A percentile compares a stretch with the other conserved stretches of the same genome.
Conservation (phyloP, 2,329 filamentous ascomycete genomes). For the Pseudocercospora cruenta region DNA sequence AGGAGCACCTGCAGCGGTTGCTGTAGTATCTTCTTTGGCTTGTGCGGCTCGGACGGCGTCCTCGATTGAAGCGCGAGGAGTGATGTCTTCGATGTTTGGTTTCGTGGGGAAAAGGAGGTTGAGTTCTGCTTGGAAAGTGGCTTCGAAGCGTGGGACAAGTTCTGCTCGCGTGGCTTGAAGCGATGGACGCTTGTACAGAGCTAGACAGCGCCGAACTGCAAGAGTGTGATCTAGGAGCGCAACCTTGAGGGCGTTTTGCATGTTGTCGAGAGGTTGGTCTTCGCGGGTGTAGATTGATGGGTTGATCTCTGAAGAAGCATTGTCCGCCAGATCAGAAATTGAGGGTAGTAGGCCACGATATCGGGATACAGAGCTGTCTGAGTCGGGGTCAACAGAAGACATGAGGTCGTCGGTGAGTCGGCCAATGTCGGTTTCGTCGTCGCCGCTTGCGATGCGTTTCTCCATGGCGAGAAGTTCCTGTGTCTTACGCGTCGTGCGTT, state of each 20-base stretch:
- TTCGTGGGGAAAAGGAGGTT: conserved; percentile 42
- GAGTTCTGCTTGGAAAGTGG: conserved; percentile 50
- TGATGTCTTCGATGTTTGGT: conserved; percentile 29
- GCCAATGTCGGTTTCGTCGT: conserved; percentile 66
- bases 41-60: conserved; percentile 18
- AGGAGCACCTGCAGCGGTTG: conserved; percentile 11
- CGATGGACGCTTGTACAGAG: conserved; percentile 64
- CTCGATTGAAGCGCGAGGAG: conserved; percentile 28
- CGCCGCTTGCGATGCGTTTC: conserved; percentile 62
- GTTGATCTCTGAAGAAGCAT: conserved; percentile 44
- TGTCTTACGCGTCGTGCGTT: conserved; percentile 88
- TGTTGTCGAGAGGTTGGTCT: conserved; percentile 51
- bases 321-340: conserved; percentile 41
- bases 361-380: conserved; percentile 74
- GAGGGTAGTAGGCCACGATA: conserved; percentile 75
- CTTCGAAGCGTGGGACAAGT: conserved; percentile 46
- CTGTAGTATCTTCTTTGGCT: conserved; percentile 14
- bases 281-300: conserved; percentile 28
- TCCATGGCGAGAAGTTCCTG: conserved; percentile 79
- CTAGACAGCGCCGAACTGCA: conserved; percentile 79
- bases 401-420: conserved; percentile 75
- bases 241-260: conserved; percentile 80
- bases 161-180: conserved; percentile 53
- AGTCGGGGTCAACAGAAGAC: conserved; percentile 73
- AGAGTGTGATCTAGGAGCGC: conserved; percentile 88